These are phyloP conservation scores for Claviceps pazoutovae DNA, from an alignment of 2,329 filamentous ascomycete genomes.

Conservation along the genomic window DNA sequence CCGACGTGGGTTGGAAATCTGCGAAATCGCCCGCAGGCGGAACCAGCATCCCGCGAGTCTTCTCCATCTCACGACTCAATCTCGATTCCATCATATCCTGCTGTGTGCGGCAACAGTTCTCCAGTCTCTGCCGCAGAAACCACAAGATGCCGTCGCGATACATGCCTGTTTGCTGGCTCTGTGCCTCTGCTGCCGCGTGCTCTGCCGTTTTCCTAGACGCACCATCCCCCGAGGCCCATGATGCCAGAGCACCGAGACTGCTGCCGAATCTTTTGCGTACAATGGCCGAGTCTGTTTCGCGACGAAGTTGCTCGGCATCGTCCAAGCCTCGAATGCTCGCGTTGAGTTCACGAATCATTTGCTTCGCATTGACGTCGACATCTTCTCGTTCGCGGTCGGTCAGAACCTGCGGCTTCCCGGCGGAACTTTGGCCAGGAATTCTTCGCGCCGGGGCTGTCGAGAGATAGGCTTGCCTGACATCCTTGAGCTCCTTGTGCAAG, in stretches of 20 bases:
- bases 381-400: slow-evolving; percentile 73
- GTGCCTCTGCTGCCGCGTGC: slow-evolving; percentile 59
- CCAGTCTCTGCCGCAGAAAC: slow-evolving; percentile 63
- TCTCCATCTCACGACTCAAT: slow-evolving; percentile 73
- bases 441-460: slow-evolving; percentile 58
- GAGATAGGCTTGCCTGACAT: slow-evolving; percentile 81
- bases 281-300: slow-evolving; percentile 57
- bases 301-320: slow-evolving; percentile 68
- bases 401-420: slow-evolving; percentile 40
- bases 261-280: slow-evolving; percentile 56
- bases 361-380: slow-evolving; percentile 76
- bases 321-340: slow-evolving; percentile 65
- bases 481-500: slow-evolving; percentile 64
- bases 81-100: slow-evolving; percentile 87
- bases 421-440: slow-evolving; percentile 32
- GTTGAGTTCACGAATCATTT: slow-evolving; percentile 73
- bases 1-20: slow-evolving; percentile 14
- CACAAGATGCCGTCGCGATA: slow-evolving; percentile 75
- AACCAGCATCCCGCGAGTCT: slow-evolving; percentile 64
- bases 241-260: slow-evolving; percentile 48
- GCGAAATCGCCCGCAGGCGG: slow-evolving; percentile 20
- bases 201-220: slow-evolving; percentile 41
- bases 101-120: slow-evolving; percentile 65
- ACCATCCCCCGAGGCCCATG: slow-evolving; percentile 51
- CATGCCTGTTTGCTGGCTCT: slow-evolving; percentile 48